phyloP scores from a whole-genome alignment of 495 filamentous ascomycete genomes.

The Penicillium herquei region DNA sequence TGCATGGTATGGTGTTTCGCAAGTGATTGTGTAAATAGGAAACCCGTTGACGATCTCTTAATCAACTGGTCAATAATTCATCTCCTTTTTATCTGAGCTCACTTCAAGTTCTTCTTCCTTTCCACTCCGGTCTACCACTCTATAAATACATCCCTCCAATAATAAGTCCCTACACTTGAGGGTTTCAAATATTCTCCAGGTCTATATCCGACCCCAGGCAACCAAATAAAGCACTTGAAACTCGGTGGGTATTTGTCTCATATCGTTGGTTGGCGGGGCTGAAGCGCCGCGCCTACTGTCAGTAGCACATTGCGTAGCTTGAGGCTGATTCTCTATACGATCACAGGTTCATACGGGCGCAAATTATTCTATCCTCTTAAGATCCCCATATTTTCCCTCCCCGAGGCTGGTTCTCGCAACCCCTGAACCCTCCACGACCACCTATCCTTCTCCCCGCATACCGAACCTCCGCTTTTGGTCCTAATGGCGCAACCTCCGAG shows the following conservation, averaged over 20 bases:
- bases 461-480: background rate
- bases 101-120: background rate
- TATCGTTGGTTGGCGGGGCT: constrained; percentile 13
- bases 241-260: constrained; percentile 9
- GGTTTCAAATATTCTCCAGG: background rate
- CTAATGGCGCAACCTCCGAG: constrained; percentile 45
- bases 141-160: background rate
- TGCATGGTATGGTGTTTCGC: constrained; percentile 13
- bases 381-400: background rate
- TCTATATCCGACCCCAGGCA: background rate
- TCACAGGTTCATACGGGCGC: constrained; percentile 12
- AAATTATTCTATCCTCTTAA: constrained; percentile 1
- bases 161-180: background rate
- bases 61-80: background rate
- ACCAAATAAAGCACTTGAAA: constrained; percentile 1
- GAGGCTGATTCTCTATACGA: constrained; percentile 15
- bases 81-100: constrained; percentile 1
- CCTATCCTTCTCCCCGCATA: background rate
- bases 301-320: constrained; percentile 5
- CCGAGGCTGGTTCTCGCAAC: background rate
- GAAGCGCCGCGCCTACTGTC: background rate
- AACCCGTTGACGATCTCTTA: constrained; percentile 7
- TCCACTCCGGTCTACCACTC: background rate
- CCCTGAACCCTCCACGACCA: background rate
- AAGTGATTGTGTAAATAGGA: constrained; percentile 5